Evolutionary conservation across 202 grass and related monocot species (phyloP).

Genomic region (Saccharum hybrid): DNA sequence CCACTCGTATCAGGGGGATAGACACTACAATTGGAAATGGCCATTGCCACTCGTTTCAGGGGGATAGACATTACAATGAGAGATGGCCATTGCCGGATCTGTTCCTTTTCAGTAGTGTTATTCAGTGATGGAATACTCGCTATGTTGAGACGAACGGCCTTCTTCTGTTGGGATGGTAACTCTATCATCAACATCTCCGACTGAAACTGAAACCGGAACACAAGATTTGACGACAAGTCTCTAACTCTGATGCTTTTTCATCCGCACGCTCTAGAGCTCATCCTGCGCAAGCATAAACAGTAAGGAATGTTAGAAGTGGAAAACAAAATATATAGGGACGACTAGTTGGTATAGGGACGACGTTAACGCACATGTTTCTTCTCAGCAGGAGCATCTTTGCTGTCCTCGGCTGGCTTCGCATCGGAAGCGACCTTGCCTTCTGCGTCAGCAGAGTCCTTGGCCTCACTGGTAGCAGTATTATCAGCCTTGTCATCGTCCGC

Average conservation of each 20-base stretch:
- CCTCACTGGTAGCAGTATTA: not conserved
- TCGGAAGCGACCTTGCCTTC: not conserved
- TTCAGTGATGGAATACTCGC: not conserved
- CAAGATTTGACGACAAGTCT: not conserved
- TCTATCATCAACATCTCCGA: not conserved
- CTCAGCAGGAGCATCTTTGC: not conserved
- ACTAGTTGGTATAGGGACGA: not conserved
- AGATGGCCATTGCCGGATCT: too few relatives aligned
- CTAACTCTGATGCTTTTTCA: too few relatives aligned
- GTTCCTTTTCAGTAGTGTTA: too few relatives aligned
- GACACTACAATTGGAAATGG: too few relatives aligned
- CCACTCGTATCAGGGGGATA: too few relatives aligned
- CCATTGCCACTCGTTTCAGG: too few relatives aligned
- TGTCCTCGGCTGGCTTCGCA: not conserved
- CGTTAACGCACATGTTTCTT: not conserved
- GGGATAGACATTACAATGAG: too few relatives aligned
- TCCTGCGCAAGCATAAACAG: not conserved
- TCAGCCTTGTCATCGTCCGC: conserved; percentile 22
- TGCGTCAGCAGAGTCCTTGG: not conserved
- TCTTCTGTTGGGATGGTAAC: not conserved
- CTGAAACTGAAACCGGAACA: not conserved
- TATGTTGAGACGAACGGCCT: too few relatives aligned
- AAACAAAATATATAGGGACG: not conserved
- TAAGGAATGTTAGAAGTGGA: not conserved
- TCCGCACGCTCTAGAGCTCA: not conserved